These are phyloP conservation scores for Euptelea pleiosperma DNA, from an alignment of 164 flowering plant species.

Conservation along the genomic window DNA sequence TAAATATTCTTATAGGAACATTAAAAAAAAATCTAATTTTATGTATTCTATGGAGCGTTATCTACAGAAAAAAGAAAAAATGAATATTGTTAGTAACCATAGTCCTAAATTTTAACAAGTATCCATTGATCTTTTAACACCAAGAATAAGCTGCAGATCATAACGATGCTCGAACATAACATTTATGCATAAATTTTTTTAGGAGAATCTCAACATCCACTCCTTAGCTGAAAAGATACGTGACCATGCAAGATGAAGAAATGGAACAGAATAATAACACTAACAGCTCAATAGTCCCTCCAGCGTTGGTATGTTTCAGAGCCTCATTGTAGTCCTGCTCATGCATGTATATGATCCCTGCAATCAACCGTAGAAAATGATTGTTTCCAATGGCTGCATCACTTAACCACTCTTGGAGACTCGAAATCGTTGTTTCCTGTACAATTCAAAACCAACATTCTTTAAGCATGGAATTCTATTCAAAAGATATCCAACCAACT, in stretches of 20 bases:
- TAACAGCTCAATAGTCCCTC: constrained; percentile 96
- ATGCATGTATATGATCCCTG: constrained; percentile 82
- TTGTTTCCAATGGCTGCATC: constrained; percentile 88
- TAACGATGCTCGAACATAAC: background rate
- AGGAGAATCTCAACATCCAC: background rate
- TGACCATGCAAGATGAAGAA: no score
- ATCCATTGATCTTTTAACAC: background rate
- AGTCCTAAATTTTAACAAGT: no score
- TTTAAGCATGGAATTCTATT: no score
- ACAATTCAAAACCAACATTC: constrained; percentile 13
- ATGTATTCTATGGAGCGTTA: no score
- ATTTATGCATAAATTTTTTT: background rate
- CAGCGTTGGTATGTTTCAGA: constrained; percentile 80
- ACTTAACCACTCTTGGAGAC: constrained; percentile 75
- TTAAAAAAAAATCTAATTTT: no score
- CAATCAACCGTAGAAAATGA: constrained; percentile 64
- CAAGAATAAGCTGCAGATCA: background rate
- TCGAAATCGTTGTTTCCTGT: constrained; percentile 64
- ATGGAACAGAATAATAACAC: constrained; percentile 16
- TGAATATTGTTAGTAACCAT: no score
- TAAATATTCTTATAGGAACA: no score
- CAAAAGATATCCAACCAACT: no score
- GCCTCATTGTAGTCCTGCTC: constrained; percentile 95
- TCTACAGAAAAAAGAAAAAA: no score
- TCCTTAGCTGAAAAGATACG: no score